phyloP scores from a whole-genome alignment of 2,329 filamentous ascomycete genomes.

The Fusarium brachygibbosum region DNA sequence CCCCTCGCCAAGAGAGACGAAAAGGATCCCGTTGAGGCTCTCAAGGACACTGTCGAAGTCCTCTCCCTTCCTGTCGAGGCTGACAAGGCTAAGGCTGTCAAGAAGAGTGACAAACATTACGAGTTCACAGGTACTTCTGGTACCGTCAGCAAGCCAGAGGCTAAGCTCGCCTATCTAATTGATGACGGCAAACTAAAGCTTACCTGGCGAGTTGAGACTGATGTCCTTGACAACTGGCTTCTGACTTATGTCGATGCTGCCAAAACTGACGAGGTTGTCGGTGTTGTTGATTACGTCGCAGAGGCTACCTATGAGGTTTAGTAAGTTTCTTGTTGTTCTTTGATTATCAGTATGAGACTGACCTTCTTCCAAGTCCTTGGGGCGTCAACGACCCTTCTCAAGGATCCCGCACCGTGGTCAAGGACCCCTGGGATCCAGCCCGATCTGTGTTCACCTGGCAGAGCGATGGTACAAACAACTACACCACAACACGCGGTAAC shows the following conservation, averaged over 20 bases:
- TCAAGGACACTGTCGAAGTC: slow-evolving; percentile 57
- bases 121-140: slow-evolving; percentile 64
- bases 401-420: slow-evolving; percentile 59
- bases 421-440: slow-evolving; percentile 62
- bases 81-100: slow-evolving; percentile 45
- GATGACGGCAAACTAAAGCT: slow-evolving; percentile 64
- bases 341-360: rapidly evolving
- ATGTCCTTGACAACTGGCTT: slow-evolving; percentile 70
- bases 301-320: slow-evolving; percentile 70
- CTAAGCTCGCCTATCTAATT: slow-evolving; percentile 67
- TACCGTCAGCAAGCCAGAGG: slow-evolving; percentile 65
- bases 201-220: slow-evolving; percentile 71
- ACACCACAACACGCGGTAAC: slow-evolving; percentile 69
- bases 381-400: slow-evolving; percentile 67
- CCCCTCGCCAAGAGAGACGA: slow-evolving; percentile 57
- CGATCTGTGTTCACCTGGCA: slow-evolving; percentile 69
- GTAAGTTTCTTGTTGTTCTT: not conserved
- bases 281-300: slow-evolving; percentile 69
- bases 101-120: slow-evolving; percentile 50
- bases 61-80: slow-evolving; percentile 53
- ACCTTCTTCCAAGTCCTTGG: slow-evolving; percentile 57
- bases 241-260: slow-evolving; percentile 68
- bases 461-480: slow-evolving; percentile 61
- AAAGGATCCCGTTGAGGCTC: slow-evolving; percentile 59
- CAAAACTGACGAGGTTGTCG: slow-evolving; percentile 62